These are phyloP conservation scores for Globisporangium solare DNA, from an alignment of 352 stramenopile genomes.

Conservation along the genomic window DNA sequence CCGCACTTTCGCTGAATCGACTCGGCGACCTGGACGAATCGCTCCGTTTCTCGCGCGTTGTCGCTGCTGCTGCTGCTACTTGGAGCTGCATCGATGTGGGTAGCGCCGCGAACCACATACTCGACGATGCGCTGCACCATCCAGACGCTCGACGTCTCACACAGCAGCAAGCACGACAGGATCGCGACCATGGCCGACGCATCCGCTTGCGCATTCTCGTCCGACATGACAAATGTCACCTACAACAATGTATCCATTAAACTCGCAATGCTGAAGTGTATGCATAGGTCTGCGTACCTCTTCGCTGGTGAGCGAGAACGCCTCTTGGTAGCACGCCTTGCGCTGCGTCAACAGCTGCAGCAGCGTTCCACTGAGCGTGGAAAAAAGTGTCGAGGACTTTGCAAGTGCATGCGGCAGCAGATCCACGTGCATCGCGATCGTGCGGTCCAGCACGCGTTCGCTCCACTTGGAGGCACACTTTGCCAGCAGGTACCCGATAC, in stretches of 20 bases:
- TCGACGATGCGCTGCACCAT: slow-evolving; percentile 29
- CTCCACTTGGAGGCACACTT: slow-evolving; percentile 18
- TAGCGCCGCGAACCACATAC: slow-evolving; percentile 20
- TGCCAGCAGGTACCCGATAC: slow-evolving; percentile 34
- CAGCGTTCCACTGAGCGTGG: slow-evolving; percentile 26
- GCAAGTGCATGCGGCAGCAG: slow-evolving; percentile 19
- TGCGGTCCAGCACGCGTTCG: slow-evolving; percentile 31
- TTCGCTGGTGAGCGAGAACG: slow-evolving; percentile 24
- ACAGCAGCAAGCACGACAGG: slow-evolving; percentile 25
- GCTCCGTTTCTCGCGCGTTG: not conserved
- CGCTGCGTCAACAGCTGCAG: slow-evolving; percentile 21
- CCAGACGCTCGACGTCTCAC: slow-evolving; percentile 27
- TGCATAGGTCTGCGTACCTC: slow-evolving; percentile 15
- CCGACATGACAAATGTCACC: slow-evolving; percentile 25
- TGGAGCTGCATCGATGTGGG: not conserved
- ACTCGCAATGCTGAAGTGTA: too few species aligned
- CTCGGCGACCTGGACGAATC: slow-evolving; percentile 4
- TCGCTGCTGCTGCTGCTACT: slow-evolving; percentile 1
- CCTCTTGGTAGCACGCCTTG: slow-evolving; percentile 11
- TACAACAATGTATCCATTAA: slow-evolving; percentile 2
- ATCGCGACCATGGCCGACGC: slow-evolving; percentile 5
- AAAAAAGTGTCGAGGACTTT: slow-evolving; percentile 8
- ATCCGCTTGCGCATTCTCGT: slow-evolving; percentile 4
- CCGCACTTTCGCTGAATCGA: slow-evolving; percentile 32
- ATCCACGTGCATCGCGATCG: slow-evolving; percentile 49